Conservation (phyloP, 345 rosid genomes). For the Clausena lansium region DNA sequence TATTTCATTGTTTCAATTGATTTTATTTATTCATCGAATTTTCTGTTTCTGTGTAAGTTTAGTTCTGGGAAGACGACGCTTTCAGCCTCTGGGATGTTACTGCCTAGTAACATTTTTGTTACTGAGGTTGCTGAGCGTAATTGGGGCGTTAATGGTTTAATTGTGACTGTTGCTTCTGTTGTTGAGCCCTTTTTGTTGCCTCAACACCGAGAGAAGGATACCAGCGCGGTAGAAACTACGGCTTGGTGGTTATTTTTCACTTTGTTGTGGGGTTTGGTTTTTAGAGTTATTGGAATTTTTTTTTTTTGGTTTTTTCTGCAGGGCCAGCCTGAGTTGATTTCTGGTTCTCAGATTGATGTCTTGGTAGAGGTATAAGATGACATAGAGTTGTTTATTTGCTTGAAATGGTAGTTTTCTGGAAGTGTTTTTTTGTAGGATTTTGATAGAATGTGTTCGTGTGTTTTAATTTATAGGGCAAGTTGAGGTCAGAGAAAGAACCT, state of each 20-base stretch:
- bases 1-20: not conserved
- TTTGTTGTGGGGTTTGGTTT: not conserved
- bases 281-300: constrained; percentile 9
- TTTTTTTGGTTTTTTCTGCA: constrained; percentile 25
- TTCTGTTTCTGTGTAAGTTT: constrained; percentile 15
- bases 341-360: constrained; percentile 68
- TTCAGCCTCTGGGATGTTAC: constrained; percentile 83
- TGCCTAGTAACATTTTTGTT: constrained; percentile 48
- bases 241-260: not conserved
- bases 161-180: constrained; percentile 82
- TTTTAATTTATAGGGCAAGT: constrained; percentile 43
- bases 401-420: constrained; percentile 16
- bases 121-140: constrained; percentile 36
- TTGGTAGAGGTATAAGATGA: constrained; percentile 67
- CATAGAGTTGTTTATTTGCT: constrained; percentile 11
- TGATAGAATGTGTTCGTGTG: constrained; percentile 5
- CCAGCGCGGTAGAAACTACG: constrained; percentile 47
- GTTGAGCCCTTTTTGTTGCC: constrained; percentile 68
- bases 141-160: constrained; percentile 35
- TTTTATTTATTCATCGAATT: not conserved
- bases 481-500: constrained; percentile 10
- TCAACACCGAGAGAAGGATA: constrained; percentile 38
- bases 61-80: constrained; percentile 83
- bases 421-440: not conserved
- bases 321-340: constrained; percentile 69